These are phyloP conservation scores for Botrytis aclada DNA, from an alignment of 2,329 filamentous ascomycete species.

Conservation along the genomic window DNA sequence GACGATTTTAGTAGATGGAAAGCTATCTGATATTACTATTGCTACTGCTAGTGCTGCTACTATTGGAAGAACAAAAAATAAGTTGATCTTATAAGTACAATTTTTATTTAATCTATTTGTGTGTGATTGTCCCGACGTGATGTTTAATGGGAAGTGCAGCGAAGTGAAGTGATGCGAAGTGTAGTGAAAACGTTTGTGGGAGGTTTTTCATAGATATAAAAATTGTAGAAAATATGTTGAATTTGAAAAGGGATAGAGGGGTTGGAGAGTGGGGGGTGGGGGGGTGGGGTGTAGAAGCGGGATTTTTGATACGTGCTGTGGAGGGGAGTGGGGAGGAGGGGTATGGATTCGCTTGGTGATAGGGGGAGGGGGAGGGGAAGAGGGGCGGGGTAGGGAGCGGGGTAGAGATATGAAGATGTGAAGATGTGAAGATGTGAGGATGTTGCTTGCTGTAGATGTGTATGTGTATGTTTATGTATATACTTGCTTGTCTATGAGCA, in stretches of 20 bases:
- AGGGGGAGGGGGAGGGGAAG: not conserved
- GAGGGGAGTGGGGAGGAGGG: no score
- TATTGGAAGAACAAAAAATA: not conserved
- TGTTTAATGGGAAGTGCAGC: not conserved
- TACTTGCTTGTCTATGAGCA: no score
- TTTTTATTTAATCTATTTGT: not conserved
- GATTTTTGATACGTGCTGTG: not conserved
- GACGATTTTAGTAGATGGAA: not conserved
- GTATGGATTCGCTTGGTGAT: not conserved
- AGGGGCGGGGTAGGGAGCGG: not conserved
- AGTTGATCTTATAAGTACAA: not conserved
- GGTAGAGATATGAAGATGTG: no score
- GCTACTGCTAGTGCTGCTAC: not conserved
- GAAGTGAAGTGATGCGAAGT: not conserved
- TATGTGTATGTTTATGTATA: not conserved
- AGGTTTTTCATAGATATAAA: not conserved
- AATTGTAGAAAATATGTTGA: not conserved
- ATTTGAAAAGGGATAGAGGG: not conserved
- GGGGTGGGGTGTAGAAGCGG: not conserved
- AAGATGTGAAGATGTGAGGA: not conserved
- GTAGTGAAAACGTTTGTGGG: not conserved
- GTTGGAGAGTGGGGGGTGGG: not conserved
- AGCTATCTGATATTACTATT: not conserved
- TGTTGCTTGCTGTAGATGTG: no score
- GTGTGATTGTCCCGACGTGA: not conserved